Evolutionary conservation across 2,329 filamentous ascomycete genomes (phyloP), one percentile per base, ranked within the genome.

Genomic region (Aspergillus luchuensis): DNA sequence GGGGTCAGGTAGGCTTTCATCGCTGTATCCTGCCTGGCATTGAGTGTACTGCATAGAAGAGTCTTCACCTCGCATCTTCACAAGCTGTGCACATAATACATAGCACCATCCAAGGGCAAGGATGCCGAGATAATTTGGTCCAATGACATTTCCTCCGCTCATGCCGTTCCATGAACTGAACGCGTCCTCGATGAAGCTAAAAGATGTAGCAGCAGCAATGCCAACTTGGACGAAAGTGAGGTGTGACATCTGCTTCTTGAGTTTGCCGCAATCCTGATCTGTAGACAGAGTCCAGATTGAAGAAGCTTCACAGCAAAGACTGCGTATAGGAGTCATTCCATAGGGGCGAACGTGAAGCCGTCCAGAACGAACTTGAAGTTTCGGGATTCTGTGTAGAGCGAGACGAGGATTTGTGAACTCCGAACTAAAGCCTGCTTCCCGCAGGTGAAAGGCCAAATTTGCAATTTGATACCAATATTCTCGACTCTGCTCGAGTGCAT

Each of bases 91-190:
- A 30, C 60, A 66, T 21, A 67, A 58, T 28, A 64, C 41, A 19
- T 67, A 67, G 21, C 60, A 64, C 57, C 63, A 67, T 8, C 61
- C 61, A 30, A 64, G 11, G 17, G 59, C 36, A 23, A 66, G 65
- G 0, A 67, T 57, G 1, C 45, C 59, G 4, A 66, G n/a, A 50
- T 61, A 63, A 21, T 60, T 66, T 1, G 57, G 45, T 11, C 54
- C 57, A 1, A 28, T 36, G 5, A 17, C 2, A 4, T 33, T 28
- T 36, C 64, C 59, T 10, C 43, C 41, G 10, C 4, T 28, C 5
- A 53, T 52, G 23, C 58, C 58, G 21, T 58, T 54, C 59, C 50
- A 67, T 7, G 36, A 19, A 33, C 15, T 28, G 23, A 63, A 65
- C 4, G 28, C 30, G 11, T 23, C 28, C 8, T 57, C 63, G 21